Conservation (phyloP, 2,329 filamentous ascomycete genomes). For the Trichoderma pleuroti region DNA sequence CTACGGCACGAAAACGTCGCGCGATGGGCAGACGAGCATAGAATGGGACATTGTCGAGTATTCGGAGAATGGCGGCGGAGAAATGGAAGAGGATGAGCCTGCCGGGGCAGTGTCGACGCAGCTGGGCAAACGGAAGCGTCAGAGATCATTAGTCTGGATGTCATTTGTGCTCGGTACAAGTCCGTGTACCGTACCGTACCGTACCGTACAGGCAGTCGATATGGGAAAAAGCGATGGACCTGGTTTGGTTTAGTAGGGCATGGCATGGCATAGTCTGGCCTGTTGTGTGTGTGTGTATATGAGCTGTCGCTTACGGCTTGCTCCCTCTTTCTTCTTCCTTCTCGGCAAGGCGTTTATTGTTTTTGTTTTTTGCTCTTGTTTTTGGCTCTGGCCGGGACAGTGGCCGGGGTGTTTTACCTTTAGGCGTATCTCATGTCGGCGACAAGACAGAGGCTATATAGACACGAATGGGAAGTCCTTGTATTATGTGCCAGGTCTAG, state of each 20-base stretch:
- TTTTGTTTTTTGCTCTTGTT: not conserved
- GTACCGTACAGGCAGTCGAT: not conserved
- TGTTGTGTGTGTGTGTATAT: not conserved
- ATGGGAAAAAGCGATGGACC: not conserved
- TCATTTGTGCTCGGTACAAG: not conserved
- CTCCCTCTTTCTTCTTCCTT: not conserved
- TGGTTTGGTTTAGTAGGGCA: not conserved
- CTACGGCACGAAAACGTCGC: slow-evolving; percentile 50
- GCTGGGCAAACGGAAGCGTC: slow-evolving; percentile 52
- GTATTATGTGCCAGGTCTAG: no score
- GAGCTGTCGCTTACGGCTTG: not conserved
- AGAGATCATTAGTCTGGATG: slow-evolving; percentile 35
- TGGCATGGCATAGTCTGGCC: not conserved
- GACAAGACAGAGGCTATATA: not conserved
- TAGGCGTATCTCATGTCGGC: not conserved
- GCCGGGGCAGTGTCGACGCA: slow-evolving; percentile 33
- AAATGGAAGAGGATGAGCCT: slow-evolving; percentile 33
- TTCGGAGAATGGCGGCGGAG: slow-evolving; percentile 41
- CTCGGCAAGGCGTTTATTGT: not conserved
- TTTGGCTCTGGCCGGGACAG: not conserved
- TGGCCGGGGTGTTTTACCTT: not conserved
- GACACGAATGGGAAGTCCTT: not conserved
- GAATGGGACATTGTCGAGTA: slow-evolving; percentile 86
- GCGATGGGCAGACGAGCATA: slow-evolving; percentile 63
- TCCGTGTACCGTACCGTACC: no score